A percentile compares a stretch with the other conserved stretches of the same genome.
Conservation (phyloP, 345 rosid genomes). For the Dipteronia sinensis region DNA sequence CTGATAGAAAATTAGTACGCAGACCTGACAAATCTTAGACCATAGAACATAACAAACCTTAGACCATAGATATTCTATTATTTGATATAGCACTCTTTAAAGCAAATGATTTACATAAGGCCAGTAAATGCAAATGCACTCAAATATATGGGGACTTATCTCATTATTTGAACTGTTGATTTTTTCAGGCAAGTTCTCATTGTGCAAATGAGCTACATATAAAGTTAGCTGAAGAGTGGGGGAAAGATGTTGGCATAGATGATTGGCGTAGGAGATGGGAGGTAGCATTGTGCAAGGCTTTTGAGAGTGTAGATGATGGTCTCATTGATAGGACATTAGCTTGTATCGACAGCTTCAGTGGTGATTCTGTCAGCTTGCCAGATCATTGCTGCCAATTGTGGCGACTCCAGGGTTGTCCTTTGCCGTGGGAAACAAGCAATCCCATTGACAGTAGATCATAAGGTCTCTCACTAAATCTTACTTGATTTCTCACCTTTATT, state of each 20-base stretch:
- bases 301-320: constrained; percentile 16
- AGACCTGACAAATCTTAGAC: background rate
- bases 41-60: background rate
- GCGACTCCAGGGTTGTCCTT: constrained; percentile 23
- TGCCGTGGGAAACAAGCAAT: constrained; percentile 21
- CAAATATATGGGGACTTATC: background rate
- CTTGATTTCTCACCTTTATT: background rate
- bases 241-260: background rate
- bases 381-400: constrained; percentile 23
- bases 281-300: constrained; percentile 15
- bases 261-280: constrained; percentile 24
- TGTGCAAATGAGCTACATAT: constrained; percentile 7
- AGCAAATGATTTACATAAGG: background rate
- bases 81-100: background rate
- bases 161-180: constrained; percentile 14
- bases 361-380: constrained; percentile 24
- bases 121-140: background rate
- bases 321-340: constrained; percentile 1
- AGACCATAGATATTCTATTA: background rate
- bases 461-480: constrained; percentile 15
- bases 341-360: constrained; percentile 18
- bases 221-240: constrained; percentile 16
- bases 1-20: background rate
- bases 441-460: constrained; percentile 25
- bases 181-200: constrained; percentile 9